Evolutionary conservation across 768 basidiomycete species (phyloP).

Genomic region (Mycena vitilis): DNA sequence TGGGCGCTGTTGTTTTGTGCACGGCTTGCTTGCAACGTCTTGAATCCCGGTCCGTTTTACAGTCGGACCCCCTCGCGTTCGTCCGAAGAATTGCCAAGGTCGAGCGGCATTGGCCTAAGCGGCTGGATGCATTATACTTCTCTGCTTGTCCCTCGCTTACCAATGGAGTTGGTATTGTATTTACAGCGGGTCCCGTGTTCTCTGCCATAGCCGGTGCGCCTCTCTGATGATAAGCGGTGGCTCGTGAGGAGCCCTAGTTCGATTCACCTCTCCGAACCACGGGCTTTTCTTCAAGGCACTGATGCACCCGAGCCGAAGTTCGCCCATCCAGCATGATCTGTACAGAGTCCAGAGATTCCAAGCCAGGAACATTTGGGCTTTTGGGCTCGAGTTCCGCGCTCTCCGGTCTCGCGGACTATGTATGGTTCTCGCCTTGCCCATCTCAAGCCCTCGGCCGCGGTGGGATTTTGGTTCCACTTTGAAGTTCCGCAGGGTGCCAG

Average conservation of each 20-base stretch:
- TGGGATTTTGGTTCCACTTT: slow-evolving; percentile 6
- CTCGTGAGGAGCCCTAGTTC: slow-evolving; percentile 15
- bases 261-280: slow-evolving; percentile 1
- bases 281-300: slow-evolving; percentile 2
- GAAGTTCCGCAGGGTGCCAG: not conserved
- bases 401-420: slow-evolving; percentile 5
- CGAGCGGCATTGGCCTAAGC: slow-evolving; percentile 3
- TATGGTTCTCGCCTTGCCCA: not conserved
- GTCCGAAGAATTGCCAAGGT: slow-evolving; percentile 11
- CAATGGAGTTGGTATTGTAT: not conserved
- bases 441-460: slow-evolving; percentile 3
- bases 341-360: slow-evolving; percentile 7
- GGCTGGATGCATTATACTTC: not conserved
- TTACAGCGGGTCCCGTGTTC: slow-evolving; percentile 8
- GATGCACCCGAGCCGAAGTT: slow-evolving; percentile 18
- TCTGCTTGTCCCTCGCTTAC: not conserved
- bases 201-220: slow-evolving; percentile 4
- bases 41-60: not conserved
- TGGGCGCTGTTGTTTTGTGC: not conserved
- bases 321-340: slow-evolving; percentile 17
- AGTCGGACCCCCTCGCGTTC: not conserved
- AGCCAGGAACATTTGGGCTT: slow-evolving; percentile 21
- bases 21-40: not conserved
- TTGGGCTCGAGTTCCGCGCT: slow-evolving; percentile 25
- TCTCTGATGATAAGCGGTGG: slow-evolving; percentile 18